Evolutionary conservation across 768 basidiomycete species (phyloP).

Genomic region (Naematelia encephala): DNA sequence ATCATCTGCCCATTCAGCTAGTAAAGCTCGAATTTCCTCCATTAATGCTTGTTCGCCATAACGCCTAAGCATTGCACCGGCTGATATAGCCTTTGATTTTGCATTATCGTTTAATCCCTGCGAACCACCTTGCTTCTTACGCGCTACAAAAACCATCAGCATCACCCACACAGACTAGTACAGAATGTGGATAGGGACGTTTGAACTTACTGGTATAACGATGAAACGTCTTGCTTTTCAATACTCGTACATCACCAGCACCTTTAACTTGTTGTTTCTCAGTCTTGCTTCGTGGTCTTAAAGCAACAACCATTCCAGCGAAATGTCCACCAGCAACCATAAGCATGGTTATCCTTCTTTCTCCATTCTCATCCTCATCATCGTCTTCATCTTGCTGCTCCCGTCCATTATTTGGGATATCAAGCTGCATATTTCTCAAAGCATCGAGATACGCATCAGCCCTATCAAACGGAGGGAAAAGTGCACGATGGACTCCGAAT

Average conservation of each 20-base stretch:
- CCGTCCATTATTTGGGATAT: not conserved
- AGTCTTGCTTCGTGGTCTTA: conserved; percentile 55
- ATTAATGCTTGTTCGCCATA: conserved; percentile 91
- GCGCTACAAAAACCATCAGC: conserved; percentile 62
- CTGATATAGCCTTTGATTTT: conserved; percentile 88
- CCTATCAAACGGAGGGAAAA: conserved; percentile 59
- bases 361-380: conserved; percentile 28
- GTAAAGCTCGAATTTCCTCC: conserved; percentile 86
- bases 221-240: conserved; percentile 93
- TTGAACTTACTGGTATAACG: conserved; percentile 84
- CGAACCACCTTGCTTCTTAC: conserved; percentile 94
- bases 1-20: conserved; percentile 83
- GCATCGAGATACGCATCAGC: conserved; percentile 44
- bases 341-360: conserved; percentile 82
- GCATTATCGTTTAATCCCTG: conserved; percentile 89
- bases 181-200: not conserved
- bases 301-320: conserved; percentile 75
- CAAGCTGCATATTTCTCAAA: conserved; percentile 42
- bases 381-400: conserved; percentile 3
- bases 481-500: conserved; percentile 75
- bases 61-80: conserved; percentile 85
- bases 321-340: conserved; percentile 99
- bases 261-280: conserved; percentile 71
- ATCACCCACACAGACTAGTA: not conserved
- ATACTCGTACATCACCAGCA: conserved; percentile 54